Base-by-base conservation (phyloP, 306 rosid genomes). In the Malus fusca region DNA sequence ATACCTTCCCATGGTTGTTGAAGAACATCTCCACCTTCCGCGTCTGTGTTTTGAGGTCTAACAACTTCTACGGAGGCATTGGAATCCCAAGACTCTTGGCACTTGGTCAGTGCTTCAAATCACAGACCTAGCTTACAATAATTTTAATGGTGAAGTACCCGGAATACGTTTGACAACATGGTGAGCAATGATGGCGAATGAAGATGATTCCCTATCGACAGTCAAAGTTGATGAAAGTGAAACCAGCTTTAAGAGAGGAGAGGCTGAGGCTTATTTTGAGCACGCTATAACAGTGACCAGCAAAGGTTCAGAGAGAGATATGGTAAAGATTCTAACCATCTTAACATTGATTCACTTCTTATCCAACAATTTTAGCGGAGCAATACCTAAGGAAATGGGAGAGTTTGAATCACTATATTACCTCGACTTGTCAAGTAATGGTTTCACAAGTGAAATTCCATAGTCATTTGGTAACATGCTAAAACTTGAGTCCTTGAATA, bases 1-100 rank as follows among this genome's bases (percentile, higher is more conserved):
- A 69, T 40, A 0, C 1, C 0, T 85, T 76, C 40, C 88, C 88
- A 0, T 73, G 67, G 60, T 40, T 14, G 51, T 69, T 85, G 69
- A 66, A 23, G 64, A 33, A 3, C 11, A 77, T 77, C 1, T 76
- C 85, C 77, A 17, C 22, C 4, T 23, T 85, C 76, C 52, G 77
- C 0, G 76, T 85, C 11, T 76, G 82, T 61, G 69, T 68, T 58
- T 64, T 85, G 73, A 43, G 75, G 2, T 78, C 66, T 4, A 81
- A 81, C 17, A 0, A 48, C 0, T 82, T 85, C 13, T 23, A 37
- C 8, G 69, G 52, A 1, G 0, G 30, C 2, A 4, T 76, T 53
- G 48, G 7, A 19, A 81, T 37, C 4, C 15, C 2, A 3, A 30
- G 0, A 6, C 12, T 6, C 21, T 18, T 40, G 73, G 53, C 44